phyloP scores from a whole-genome alignment of 768 basidiomycete genomes.

The Pluteus cervinus region DNA sequence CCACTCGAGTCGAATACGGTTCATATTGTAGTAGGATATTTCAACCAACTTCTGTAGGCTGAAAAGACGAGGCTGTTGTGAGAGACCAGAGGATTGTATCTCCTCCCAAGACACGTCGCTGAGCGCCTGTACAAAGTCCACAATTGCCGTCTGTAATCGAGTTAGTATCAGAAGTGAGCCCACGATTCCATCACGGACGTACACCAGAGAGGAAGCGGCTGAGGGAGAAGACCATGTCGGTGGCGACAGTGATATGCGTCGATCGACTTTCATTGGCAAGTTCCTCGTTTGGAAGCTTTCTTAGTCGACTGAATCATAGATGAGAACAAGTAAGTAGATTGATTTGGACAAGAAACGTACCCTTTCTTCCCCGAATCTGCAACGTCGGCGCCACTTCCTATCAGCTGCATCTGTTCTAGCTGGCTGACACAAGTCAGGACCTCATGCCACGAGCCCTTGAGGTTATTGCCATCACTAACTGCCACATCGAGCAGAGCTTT shows the following conservation, averaged over 20 bases:
- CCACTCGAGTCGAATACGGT: conserved; percentile 96
- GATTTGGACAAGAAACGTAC: conserved; percentile 43
- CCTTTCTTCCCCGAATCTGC: conserved; percentile 75
- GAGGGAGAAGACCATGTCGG: conserved; percentile 98
- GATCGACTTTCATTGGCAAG: conserved; percentile 95
- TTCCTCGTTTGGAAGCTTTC: conserved; percentile 82
- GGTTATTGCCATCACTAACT: conserved; percentile 91
- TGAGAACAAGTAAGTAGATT: conserved; percentile 8
- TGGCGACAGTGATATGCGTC: conserved; percentile 96
- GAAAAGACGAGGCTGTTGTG: conserved; percentile 91
- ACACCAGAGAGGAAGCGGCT: conserved; percentile 95
- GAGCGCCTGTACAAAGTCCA: conserved; percentile 94
- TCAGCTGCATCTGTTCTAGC: conserved; percentile 97
- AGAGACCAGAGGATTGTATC: conserved; percentile 93
- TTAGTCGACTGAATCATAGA: conserved; percentile 34
- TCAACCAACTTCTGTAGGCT: conserved; percentile 97
- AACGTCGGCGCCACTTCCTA: conserved; percentile 84
- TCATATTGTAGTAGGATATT: conserved; percentile 99
- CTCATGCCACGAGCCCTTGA: conserved; percentile 95
- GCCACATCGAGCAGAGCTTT: conserved; percentile 92
- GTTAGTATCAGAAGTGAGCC: background rate
- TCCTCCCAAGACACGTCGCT: conserved; percentile 99
- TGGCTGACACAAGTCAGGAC: conserved; percentile 97
- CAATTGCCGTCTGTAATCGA: conserved; percentile 75
- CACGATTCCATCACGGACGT: conserved; percentile 24